Evolutionary conservation across 2,329 filamentous ascomycete genomes (phyloP), one percentile per base, ranked within the genome.

Genomic region (Fusarium musae): DNA sequence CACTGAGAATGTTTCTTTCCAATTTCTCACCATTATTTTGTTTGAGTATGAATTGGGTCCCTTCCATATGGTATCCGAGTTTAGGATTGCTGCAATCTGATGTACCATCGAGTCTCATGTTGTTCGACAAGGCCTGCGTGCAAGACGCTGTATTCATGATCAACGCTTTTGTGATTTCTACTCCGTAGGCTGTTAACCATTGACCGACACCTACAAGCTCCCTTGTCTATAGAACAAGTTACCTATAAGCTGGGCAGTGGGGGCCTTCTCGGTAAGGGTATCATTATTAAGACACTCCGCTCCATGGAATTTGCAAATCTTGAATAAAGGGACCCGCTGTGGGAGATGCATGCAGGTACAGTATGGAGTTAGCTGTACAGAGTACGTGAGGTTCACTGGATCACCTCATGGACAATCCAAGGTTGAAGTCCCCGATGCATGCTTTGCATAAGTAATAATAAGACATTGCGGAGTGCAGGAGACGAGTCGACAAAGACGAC

Each of bases 261-360:
- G 62, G 63, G 39, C 28, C 32, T 56, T 46, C 23, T 54, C 40
- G 56, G 44, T 40, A 53, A 46, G 63, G 58, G 44, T 34, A 36
- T 46, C 30, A 52, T 47, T 28, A 23, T 46, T 56, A 21, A 36
- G 54, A 49, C 23, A 32, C 34, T 68, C 43, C 39, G 61, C 47
- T 57, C 32, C 53, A 40, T 56, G 65, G 43, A 46, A 56, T 69
- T 50, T 59, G 67, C 26, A 42, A 69, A 70, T 69, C 54, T 60
- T 64, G 34, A 61, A 67, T 57, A 30, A 61, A 67, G 28, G 66
- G 57, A 59, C 47, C 32, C 13, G 23, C 34, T 32, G 32, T 46
- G 12, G 42, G 52, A 69, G 46, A 44, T 40, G 57, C 49, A 73
- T 62, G 60, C 59, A 70, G 65, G 60, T 73, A 73, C 60, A 43